Percentiles rank a stretch among this genome's conserved stretches.
Evolutionary conservation across 2,329 filamentous ascomycete species (phyloP).

Genomic region (Fusarium anguioides): DNA sequence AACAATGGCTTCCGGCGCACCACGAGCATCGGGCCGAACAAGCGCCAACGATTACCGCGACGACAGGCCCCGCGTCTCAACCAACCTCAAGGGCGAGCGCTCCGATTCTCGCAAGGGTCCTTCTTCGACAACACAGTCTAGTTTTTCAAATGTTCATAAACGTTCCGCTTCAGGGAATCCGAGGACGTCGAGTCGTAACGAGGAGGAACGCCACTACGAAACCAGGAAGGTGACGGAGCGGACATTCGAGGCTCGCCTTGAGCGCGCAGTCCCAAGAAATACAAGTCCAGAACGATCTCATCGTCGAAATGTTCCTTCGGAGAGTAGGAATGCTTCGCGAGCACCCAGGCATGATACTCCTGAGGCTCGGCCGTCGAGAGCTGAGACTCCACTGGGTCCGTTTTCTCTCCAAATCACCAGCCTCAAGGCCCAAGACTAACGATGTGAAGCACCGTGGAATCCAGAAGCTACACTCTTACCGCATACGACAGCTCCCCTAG

Average conservation of each 20-base stretch:
- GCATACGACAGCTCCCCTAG: conserved; percentile 77
- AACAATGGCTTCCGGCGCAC: conserved; percentile 56
- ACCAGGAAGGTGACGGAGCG: conserved; percentile 67
- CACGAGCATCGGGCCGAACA: conserved; percentile 58
- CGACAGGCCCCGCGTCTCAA: conserved; percentile 53
- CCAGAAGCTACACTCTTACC: conserved; percentile 80
- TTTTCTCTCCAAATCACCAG: background rate
- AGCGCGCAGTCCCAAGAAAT: conserved; percentile 68
- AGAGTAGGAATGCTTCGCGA: conserved; percentile 55
- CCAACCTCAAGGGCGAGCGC: conserved; percentile 47
- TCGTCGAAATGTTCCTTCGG: conserved; percentile 51
- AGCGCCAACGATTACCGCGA: conserved; percentile 53
- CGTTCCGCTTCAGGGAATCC: conserved; percentile 68
- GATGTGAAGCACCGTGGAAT: conserved; percentile 70
- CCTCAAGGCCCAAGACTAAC: conserved; percentile 33
- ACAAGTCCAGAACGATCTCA: conserved; percentile 69
- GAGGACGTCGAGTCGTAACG: conserved; percentile 59
- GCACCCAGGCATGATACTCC: conserved; percentile 55
- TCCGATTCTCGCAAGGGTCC: conserved; percentile 53
- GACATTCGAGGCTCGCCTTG: conserved; percentile 68
- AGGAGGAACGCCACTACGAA: conserved; percentile 58
- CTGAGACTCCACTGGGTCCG: conserved; percentile 64
- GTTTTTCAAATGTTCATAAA: conserved; percentile 60
- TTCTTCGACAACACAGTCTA: conserved; percentile 51
- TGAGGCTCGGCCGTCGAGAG: conserved; percentile 56